These are phyloP conservation scores for Fusarium algeriense DNA, from an alignment of 2,329 filamentous ascomycete species.

Conservation along the genomic window DNA sequence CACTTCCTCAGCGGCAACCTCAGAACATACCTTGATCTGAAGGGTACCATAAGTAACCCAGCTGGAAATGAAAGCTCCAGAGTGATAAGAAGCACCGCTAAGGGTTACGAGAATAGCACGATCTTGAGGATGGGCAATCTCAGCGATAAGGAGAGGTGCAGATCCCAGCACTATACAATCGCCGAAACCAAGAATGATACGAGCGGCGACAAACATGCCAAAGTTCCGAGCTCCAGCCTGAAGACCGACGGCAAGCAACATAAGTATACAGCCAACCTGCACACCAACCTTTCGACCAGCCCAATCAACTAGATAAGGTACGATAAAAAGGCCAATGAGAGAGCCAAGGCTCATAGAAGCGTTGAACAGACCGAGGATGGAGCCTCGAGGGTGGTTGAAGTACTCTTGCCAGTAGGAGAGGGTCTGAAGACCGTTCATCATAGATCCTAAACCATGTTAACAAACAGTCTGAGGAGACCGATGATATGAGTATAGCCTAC, in stretches of 20 bases:
- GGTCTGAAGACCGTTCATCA: conserved; percentile 32
- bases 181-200: conserved; percentile 25
- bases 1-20: no score
- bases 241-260: conserved; percentile 16
- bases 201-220: conserved; percentile 29
- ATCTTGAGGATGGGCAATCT: conserved; percentile 15
- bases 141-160: conserved; percentile 17
- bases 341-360: conserved; percentile 33
- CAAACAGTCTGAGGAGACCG: no score
- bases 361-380: conserved; percentile 24
- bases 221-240: conserved; percentile 29
- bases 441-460: background rate
- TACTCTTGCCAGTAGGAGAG: conserved; percentile 31
- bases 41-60: conserved; percentile 23
- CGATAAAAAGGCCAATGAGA: conserved; percentile 24
- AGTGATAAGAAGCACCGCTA: conserved; percentile 14
- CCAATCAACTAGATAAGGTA: conserved; percentile 30
- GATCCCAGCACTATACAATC: conserved; percentile 11
- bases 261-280: conserved; percentile 16
- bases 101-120: conserved; percentile 21
- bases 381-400: conserved; percentile 24
- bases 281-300: conserved; percentile 27
- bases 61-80: conserved; percentile 21
- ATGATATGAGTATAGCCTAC: background rate
- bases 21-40: conserved; percentile 7